These are phyloP conservation scores for Purpureocillium takamizusanense DNA, from an alignment of 2,329 filamentous ascomycete species.

Conservation along the genomic window DNA sequence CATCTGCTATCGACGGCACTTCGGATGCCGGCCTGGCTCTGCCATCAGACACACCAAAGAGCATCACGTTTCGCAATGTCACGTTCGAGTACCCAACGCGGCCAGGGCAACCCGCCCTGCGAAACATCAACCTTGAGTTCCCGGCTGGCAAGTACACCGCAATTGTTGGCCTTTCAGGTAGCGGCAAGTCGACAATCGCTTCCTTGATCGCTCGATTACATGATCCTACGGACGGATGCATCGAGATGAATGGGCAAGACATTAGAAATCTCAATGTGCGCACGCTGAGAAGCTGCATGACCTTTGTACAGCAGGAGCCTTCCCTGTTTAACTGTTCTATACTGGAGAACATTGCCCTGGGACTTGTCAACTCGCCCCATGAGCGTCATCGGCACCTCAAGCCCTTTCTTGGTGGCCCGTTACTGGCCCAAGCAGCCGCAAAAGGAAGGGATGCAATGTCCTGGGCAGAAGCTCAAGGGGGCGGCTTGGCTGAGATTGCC, in stretches of 20 bases:
- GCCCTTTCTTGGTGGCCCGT: slow-evolving; percentile 21
- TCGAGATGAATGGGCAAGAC: too few relatives aligned
- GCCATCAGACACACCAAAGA: slow-evolving; percentile 13
- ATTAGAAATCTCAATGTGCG: slow-evolving; percentile 41
- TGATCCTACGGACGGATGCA: slow-evolving; percentile 23
- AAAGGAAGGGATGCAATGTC: too few relatives aligned
- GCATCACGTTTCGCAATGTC: slow-evolving; percentile 21
- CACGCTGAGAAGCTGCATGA: slow-evolving; percentile 45
- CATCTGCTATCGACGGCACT: slow-evolving; percentile 29
- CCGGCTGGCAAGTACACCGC: slow-evolving; percentile 53
- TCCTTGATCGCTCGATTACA: slow-evolving; percentile 61
- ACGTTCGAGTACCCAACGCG: slow-evolving; percentile 28
- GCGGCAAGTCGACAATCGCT: slow-evolving; percentile 61
- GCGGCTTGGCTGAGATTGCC: too few relatives aligned
- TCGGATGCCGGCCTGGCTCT: slow-evolving; percentile 24
- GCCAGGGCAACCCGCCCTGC: slow-evolving; percentile 42
- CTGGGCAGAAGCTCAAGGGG: too few relatives aligned
- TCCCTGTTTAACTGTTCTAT: slow-evolving; percentile 53
- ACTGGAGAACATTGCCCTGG: slow-evolving; percentile 37
- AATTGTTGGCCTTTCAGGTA: slow-evolving; percentile 61
- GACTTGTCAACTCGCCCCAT: slow-evolving; percentile 25
- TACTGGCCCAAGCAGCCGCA: too few relatives aligned
- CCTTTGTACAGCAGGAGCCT: slow-evolving; percentile 53
- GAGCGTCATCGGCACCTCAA: slow-evolving; percentile 34
- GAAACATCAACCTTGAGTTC: slow-evolving; percentile 43